Evolutionary conservation across 805 yeast genomes (phyloP).

Genomic region (Jamesozyma gamospora): DNA sequence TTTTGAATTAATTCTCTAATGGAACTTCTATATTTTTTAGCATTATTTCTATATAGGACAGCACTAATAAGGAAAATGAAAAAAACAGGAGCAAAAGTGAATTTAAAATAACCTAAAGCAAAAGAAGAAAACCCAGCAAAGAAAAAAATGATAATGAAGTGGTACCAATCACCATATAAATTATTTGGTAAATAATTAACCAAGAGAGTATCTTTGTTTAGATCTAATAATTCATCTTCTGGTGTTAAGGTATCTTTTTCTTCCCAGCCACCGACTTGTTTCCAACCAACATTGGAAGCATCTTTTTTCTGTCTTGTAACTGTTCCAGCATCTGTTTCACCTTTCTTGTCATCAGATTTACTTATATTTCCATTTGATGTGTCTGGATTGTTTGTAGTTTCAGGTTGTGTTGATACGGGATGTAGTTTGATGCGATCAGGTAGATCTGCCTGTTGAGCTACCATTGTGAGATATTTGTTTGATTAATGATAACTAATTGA

Average conservation of each 20-base stretch:
- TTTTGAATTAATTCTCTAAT: slow-evolving; percentile 77
- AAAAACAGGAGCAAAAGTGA: slow-evolving; percentile 74
- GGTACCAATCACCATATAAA: slow-evolving; percentile 94
- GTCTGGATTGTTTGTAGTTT: no score
- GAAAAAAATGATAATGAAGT: slow-evolving; percentile 64
- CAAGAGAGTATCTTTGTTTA: slow-evolving; percentile 61
- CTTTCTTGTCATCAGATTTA: no score
- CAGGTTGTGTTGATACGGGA: no score
- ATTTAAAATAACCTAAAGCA: slow-evolving; percentile 64
- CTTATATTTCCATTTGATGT: no score
- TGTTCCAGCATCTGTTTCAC: slow-evolving; percentile 9
- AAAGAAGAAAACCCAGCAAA: slow-evolving; percentile 66
- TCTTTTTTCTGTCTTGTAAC: slow-evolving; percentile 17
- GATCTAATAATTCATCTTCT: slow-evolving; percentile 65
- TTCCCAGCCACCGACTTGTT: slow-evolving; percentile 84
- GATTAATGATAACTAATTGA: no score
- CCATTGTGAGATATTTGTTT: no score
- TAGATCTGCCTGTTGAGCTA: no score
- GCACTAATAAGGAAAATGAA: slow-evolving; percentile 54
- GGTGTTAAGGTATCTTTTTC: slow-evolving; percentile 50
- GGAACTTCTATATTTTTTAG: slow-evolving; percentile 64
- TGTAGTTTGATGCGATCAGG: no score
- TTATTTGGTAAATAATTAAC: slow-evolving; percentile 68
- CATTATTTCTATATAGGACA: slow-evolving; percentile 70
- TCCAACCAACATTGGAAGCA: slow-evolving; percentile 85